Evolutionary conservation across 2,329 filamentous ascomycete genomes (phyloP), one percentile per base, ranked within the genome.

Genomic region (Fusarium proliferatum): DNA sequence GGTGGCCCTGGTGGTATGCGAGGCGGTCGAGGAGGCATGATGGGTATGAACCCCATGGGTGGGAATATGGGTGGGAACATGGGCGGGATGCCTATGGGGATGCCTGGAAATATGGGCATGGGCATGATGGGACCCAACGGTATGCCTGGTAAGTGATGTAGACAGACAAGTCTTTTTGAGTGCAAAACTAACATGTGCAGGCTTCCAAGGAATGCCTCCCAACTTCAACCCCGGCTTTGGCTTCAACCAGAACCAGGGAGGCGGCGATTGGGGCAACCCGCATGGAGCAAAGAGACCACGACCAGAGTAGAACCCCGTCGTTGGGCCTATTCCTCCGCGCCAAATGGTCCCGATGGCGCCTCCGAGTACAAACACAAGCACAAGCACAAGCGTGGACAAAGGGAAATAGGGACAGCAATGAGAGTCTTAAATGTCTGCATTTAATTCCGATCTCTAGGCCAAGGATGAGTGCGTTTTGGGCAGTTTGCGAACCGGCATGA

Each of bases 211-310:
- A 68, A 91, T 92, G 84, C 89, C 89, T 78, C 87, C 88, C 61
- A 89, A 91, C 78, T 96, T 95, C 83, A 93, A 92, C 79, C 89
- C 91, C 42, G 90, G 87, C 65, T 95, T 94, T 16, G 79, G 78
- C 84, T 96, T 94, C 81, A 85, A 86, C 53, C 84, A 81, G 66
- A 83, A 86, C 76, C 87, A 76, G 41, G 83, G 84, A 61, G 82
- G 81, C 53, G 84, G 83, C 65, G 91, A 91, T 62, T 90, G 90
- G 82, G 93, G 93, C 86, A 96, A 96, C 78, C 94, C 94, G 10
- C 94, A 96, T 76, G 93, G 93, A 36, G 91, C 91, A 7, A 96
- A 96, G 84, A 88, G 94, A 74, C 92, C 93, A 74, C 89, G 94
- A 71, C 93, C 93, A 69, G 94, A 95, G 80, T 88, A 85, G 81